A percentile compares a stretch with the other conserved stretches of the same genome.
These are phyloP conservation scores for Dissoconium aciculare DNA, from an alignment of 2,329 filamentous ascomycete genomes.

Conservation along the genomic window DNA sequence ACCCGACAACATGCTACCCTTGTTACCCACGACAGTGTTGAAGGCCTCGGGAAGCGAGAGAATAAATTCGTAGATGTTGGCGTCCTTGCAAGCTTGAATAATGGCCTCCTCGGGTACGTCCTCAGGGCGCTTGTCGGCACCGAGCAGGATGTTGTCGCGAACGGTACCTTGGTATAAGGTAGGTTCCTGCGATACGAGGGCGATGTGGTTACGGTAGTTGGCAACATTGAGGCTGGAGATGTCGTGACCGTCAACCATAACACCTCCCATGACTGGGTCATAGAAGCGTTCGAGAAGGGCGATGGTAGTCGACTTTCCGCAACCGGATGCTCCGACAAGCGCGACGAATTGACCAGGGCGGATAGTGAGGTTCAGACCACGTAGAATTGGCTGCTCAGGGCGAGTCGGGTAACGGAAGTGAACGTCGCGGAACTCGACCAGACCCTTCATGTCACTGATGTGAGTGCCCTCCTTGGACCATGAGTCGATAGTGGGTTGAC, in stretches of 20 bases:
- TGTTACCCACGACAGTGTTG: conserved; percentile 52
- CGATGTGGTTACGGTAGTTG: conserved; percentile 68
- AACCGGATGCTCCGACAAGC: conserved; percentile 84
- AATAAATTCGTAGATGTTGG: conserved; percentile 89
- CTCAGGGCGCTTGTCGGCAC: conserved; percentile 42
- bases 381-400: conserved; percentile 79
- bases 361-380: conserved; percentile 61
- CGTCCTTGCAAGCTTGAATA: conserved; percentile 67
- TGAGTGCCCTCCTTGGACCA: conserved; percentile 57
- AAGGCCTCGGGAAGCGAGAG: conserved; percentile 53
- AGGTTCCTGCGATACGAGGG: conserved; percentile 86
- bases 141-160: conserved; percentile 76
- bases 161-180: conserved; percentile 90
- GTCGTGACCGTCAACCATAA: conserved; percentile 71
- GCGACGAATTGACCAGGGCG: conserved; percentile 72
- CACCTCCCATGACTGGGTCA: conserved; percentile 63
- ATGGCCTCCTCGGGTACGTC: conserved; percentile 58
- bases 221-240: conserved; percentile 70
- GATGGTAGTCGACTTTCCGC: conserved; percentile 89
- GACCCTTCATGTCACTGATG: conserved; percentile 52
- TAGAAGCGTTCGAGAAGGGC: conserved; percentile 89
- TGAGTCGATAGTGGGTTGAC: conserved; percentile 64
- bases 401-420: conserved; percentile 91
- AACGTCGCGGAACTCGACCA: conserved; percentile 78
- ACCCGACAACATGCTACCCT: conserved; percentile 71